These are phyloP conservation scores for Asterella californica DNA, from an alignment of 225 moss, liverwort and hornwort genomes.

Conservation along the genomic window DNA sequence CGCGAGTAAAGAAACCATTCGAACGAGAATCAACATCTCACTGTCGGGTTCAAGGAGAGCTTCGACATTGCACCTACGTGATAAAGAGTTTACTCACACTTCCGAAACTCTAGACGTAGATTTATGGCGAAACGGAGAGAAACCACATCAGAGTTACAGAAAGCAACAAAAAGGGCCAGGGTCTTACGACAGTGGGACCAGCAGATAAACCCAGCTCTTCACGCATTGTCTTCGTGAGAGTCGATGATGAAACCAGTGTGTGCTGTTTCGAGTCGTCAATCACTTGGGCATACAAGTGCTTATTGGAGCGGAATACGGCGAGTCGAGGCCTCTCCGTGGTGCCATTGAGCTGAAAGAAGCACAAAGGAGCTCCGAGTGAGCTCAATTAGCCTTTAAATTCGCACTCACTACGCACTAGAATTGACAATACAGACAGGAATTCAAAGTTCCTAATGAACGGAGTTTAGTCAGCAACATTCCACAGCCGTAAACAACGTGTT, in stretches of 20 bases:
- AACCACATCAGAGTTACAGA: not conserved
- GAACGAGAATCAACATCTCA: no score
- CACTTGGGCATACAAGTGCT: conserved; percentile 82
- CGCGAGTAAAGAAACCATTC: no score
- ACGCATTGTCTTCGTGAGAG: conserved; percentile 63
- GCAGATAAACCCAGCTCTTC: conserved; percentile 55
- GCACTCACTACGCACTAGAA: not conserved
- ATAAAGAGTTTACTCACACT: not conserved
- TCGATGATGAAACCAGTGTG: conserved; percentile 71
- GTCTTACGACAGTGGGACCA: conserved; percentile 69
- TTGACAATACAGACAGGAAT: not conserved
- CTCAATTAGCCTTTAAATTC: not conserved
- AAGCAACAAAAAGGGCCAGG: not conserved
- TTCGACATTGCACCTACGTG: not conserved
- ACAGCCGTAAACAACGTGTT: not conserved
- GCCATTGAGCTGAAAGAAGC: conserved; percentile 57
- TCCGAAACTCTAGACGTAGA: not conserved
- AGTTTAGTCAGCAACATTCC: no score
- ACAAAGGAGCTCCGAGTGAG: not conserved
- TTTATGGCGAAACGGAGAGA: not conserved
- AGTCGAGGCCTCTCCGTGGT: conserved; percentile 86
- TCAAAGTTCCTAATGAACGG: not conserved
- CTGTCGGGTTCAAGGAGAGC: no score
- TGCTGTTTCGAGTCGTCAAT: conserved; percentile 77
- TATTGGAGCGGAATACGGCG: conserved; percentile 77